Evolutionary conservation across 2,329 filamentous ascomycete genomes (phyloP).

Genomic region (Alternaria tenuissima): DNA sequence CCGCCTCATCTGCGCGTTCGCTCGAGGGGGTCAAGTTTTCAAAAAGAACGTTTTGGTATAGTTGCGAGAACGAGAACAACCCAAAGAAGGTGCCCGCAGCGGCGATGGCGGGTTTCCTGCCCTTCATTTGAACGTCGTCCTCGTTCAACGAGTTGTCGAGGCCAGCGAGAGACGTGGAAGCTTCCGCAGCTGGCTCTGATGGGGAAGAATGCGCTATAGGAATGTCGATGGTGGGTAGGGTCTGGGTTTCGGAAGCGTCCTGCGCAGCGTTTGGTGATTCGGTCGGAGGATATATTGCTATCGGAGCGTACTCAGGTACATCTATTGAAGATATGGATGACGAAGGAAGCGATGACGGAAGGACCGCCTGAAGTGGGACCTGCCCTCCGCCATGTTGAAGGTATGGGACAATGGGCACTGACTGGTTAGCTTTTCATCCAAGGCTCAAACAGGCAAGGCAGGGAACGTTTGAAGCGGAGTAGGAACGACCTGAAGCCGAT

Average conservation of each 20-base stretch:
- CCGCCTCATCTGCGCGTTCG: slow-evolving; percentile 45
- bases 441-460: slow-evolving; percentile 17
- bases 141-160: slow-evolving; percentile 21
- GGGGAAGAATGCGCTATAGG: slow-evolving; percentile 35
- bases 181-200: slow-evolving; percentile 29
- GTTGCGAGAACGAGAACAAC: slow-evolving; percentile 47
- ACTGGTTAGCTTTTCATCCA: slow-evolving; percentile 34
- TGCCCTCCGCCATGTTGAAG: slow-evolving; percentile 47
- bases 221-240: slow-evolving; percentile 41
- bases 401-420: slow-evolving; percentile 50
- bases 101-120: slow-evolving; percentile 45
- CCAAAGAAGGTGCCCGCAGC: slow-evolving; percentile 48
- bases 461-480: slow-evolving; percentile 10
- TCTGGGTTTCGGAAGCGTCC: slow-evolving; percentile 34
- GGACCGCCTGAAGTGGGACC: slow-evolving; percentile 40
- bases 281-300: slow-evolving; percentile 28
- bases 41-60: slow-evolving; percentile 49
- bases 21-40: slow-evolving; percentile 41
- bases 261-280: slow-evolving; percentile 33
- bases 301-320: slow-evolving; percentile 36
- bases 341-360: slow-evolving; percentile 36
- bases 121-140: slow-evolving; percentile 46
- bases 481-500: slow-evolving; percentile 28
- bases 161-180: slow-evolving; percentile 24
- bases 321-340: slow-evolving; percentile 32